Evolutionary conservation across 208 protist genomes (phyloP).

Genomic region (Naegleria gruberi): DNA sequence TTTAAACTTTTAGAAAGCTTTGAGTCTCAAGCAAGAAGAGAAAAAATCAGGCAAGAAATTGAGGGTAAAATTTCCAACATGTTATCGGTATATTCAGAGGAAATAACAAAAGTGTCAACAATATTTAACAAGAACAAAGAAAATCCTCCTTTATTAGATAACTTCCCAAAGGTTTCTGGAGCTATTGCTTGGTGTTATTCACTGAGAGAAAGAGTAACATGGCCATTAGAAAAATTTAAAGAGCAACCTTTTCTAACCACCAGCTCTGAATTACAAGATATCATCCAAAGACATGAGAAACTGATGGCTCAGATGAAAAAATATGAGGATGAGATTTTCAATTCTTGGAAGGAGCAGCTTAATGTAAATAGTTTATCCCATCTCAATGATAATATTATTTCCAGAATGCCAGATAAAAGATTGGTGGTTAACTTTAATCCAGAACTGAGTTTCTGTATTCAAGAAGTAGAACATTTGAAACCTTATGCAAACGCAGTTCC

Average conservation of each 20-base stretch:
- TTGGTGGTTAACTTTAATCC: constrained; percentile 55
- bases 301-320: constrained; percentile 83
- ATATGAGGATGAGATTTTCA: constrained; percentile 76
- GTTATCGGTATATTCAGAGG: constrained; percentile 56
- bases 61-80: constrained; percentile 40
- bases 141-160: constrained; percentile 85
- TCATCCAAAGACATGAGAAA: constrained; percentile 77
- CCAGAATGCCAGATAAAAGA: constrained; percentile 33
- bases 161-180: constrained; percentile 90
- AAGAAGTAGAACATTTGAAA: constrained; percentile 51
- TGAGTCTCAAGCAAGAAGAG: constrained; percentile 45
- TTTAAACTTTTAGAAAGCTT: constrained; percentile 58
- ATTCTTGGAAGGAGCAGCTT: constrained; percentile 74
- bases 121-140: constrained; percentile 81
- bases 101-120: constrained; percentile 70
- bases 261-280: constrained; percentile 66
- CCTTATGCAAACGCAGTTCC: constrained; percentile 1
- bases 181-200: constrained; percentile 89
- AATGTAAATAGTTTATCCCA: constrained; percentile 60
- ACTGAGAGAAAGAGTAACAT: constrained; percentile 91
- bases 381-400: constrained; percentile 52
- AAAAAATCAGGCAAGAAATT: constrained; percentile 47
- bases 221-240: constrained; percentile 85
- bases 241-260: constrained; percentile 55
- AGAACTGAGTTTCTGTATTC: constrained; percentile 43